Evolutionary conservation across 2,329 filamentous ascomycete species (phyloP), one percentile per base, ranked within the genome.

Genomic region (Epichloe aotearoae): DNA sequence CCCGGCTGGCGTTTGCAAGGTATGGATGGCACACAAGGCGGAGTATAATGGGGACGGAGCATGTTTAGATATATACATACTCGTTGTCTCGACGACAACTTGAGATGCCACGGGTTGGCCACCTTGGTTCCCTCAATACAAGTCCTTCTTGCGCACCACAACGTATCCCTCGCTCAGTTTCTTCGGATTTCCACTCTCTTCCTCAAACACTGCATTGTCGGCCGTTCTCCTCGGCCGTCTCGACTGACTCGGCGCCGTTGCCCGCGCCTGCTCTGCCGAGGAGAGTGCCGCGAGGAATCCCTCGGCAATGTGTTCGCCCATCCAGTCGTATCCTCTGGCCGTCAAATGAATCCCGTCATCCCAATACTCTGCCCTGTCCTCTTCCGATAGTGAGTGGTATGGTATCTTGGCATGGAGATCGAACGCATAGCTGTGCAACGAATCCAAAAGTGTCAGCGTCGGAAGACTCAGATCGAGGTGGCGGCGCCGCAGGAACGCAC

Each of bases 341-440:
- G 74, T 76, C 10, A 83, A 68, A 64, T 85, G 81, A 20, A 84
- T 55, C 17, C 71, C 72, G 63, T 85, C 81, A 55, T 80, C 72
- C 78, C 80, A 84, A 57, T 79, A 76, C 51, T 65, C 66, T 2
- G 66, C 54, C 20, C 71, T 69, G 51, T 77, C 71, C 0, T 66
- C 59, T 7, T 70, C 62, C 2, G 69, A 59, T 58, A 83, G 71
- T 15, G 62, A 59, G 55, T 72, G 70, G 57, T 74, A 83, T 0
- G 80, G 78, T 5, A 84, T 65, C 10, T 71, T 72, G 26, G 66
- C 61, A 56, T 73, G 62, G 19, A 84, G 70, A 58, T 85, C 79
- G 56, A 79, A 79, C 17, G 71, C 63, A 61, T 77, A 69, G 60
- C 79, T 82, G 36, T 11, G 11, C 12, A 10, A 4, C 4, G 5